Conservation (phyloP, 805 yeast species). For the Ogataea minuta region DNA sequence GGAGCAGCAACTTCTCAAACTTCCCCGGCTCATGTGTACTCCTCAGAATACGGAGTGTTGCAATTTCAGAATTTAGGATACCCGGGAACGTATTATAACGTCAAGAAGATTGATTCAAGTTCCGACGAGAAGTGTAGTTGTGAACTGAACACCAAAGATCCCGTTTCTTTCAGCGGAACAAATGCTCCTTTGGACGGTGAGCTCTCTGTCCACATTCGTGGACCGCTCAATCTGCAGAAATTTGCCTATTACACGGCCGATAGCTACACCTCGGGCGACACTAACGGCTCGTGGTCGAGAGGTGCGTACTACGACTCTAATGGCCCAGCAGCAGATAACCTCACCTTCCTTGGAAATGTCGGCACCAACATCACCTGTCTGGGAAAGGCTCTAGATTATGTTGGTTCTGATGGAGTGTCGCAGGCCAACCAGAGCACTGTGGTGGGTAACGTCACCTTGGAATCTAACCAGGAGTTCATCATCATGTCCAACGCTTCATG, state of each 20-base stretch:
- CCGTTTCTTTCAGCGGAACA: slow-evolving; percentile 47
- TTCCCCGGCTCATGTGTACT: slow-evolving; percentile 15
- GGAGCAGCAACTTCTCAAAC: slow-evolving; percentile 8
- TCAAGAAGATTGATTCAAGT: slow-evolving; percentile 41
- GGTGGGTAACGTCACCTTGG: slow-evolving; percentile 46
- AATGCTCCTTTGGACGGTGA: slow-evolving; percentile 68
- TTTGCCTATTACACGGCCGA: slow-evolving; percentile 61
- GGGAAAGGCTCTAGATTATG: slow-evolving; percentile 66
- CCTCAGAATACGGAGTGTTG: slow-evolving; percentile 39
- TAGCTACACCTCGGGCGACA: slow-evolving; percentile 36
- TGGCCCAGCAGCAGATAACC: slow-evolving; percentile 52
- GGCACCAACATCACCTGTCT: slow-evolving; percentile 62
- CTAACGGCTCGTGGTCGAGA: slow-evolving; percentile 55
- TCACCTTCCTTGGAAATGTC: slow-evolving; percentile 64
- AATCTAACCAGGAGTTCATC: slow-evolving; percentile 57
- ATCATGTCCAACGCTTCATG: slow-evolving; percentile 62
- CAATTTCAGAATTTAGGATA: slow-evolving; percentile 57
- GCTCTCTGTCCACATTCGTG: slow-evolving; percentile 75
- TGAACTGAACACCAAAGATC: slow-evolving; percentile 35
- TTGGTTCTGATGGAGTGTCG: slow-evolving; percentile 54
- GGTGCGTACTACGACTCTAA: slow-evolving; percentile 56
- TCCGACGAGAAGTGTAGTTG: slow-evolving; percentile 48
- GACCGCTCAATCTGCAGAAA: slow-evolving; percentile 59
- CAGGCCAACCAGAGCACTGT: slow-evolving; percentile 46
- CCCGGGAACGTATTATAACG: slow-evolving; percentile 50